Base-by-base conservation (phyloP, 1,284 basidiomycete genomes). In the Trametes hirsuta region DNA sequence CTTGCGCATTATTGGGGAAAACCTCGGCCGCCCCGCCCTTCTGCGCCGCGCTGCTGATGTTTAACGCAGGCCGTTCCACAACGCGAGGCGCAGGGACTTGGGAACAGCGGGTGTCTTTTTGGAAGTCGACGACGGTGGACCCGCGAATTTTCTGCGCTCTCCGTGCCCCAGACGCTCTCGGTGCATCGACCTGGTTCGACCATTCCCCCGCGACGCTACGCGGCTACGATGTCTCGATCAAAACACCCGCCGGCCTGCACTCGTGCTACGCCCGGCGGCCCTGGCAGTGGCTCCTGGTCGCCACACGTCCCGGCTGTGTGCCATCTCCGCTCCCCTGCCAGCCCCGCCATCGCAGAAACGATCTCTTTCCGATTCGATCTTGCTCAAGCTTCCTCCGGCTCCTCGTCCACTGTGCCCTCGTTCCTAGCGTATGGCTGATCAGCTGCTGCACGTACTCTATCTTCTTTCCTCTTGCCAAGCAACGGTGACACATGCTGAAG, bases 291-390 rank as follows among this genome's bases (percentile, higher is more conserved):
- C 24, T 35, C 36, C 53, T 50, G 46, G 41, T 47, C 25, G 45
- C 55, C 56, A 61, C 59, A 61, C 57, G 59, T 55, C 47, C 40
- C 54, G 24, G 18, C 18, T 54, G 42, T 15, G 54, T 44, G 48
- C 48, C 49, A 50, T 37, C 55, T 58, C 47, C 50, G 47, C 52
- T 22, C 9, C 4, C 35, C 30, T 30, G 30, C 30, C 30, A 24
- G 37, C 18, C 18, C 18, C 34, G 52, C 25, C 57, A 53, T 59
- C 52, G 24, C n/a, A 42, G 15, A 47, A 49, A 47, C 47, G 47
- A 58, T 59, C 53, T 54, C 41, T 39, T 18, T 36, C 53, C 59
- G 64, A 66, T 66, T 5, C 25, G 39, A 66, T 66, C 61, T 63
- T 47, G 37, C 47, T 53, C 44, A 51, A 47, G 50, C 50, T 24